A percentile compares a stretch with the other conserved stretches of the same genome.
These are phyloP conservation scores for Lasiodiplodia sp. DNA, from an alignment of 2,329 filamentous ascomycete species.

Conservation along the genomic window DNA sequence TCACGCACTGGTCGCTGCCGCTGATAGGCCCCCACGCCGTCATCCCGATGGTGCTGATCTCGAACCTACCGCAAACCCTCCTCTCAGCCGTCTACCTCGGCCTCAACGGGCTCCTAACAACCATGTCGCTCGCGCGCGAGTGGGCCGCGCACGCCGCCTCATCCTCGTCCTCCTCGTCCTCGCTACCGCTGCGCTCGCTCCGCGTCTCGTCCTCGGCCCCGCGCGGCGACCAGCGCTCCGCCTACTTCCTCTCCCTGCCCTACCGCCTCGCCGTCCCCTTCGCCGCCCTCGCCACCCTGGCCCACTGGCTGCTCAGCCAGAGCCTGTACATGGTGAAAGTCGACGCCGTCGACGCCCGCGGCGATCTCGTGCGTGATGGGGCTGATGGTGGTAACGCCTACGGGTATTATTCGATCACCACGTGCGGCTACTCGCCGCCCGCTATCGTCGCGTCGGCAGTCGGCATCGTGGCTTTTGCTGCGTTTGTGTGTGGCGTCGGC, in stretches of 20 bases:
- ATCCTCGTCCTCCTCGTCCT: no score
- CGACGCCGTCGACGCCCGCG: constrained; percentile 23
- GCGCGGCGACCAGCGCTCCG: constrained; percentile 45
- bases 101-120: constrained; percentile 56
- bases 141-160: constrained; percentile 38
- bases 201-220: constrained; percentile 44
- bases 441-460: not conserved
- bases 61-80: constrained; percentile 57
- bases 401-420: not conserved
- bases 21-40: not conserved
- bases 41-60: constrained; percentile 36
- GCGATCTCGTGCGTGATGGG: not conserved
- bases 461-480: not conserved
- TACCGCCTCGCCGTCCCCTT: constrained; percentile 49
- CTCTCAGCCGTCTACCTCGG: constrained; percentile 55
- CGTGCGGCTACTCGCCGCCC: not conserved
- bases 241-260: constrained; percentile 51
- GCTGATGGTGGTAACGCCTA: not conserved
- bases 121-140: constrained; percentile 56
- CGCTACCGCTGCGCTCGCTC: constrained; percentile 39
- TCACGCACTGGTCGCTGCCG: not conserved
- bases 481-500: not conserved
- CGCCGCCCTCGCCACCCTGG: constrained; percentile 35
- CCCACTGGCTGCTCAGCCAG: constrained; percentile 56
- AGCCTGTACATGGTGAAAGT: constrained; percentile 51